phyloP scores from a whole-genome alignment of 805 yeast genomes.

The Wickerhamomyces pijperi region DNA sequence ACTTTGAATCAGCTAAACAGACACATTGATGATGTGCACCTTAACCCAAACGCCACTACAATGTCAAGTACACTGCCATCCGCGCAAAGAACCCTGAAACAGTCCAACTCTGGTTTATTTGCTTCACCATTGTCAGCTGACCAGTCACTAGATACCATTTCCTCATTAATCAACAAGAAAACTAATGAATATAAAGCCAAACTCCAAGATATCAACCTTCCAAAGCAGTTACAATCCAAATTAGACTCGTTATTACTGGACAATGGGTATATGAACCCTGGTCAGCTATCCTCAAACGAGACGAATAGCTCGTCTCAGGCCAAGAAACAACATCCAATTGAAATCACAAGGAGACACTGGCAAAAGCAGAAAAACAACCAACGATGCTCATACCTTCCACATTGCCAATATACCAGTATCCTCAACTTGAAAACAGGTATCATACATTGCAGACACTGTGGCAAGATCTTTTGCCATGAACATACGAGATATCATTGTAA shows the following conservation, averaged over 20 bases:
- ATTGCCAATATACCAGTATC: slow-evolving; percentile 26
- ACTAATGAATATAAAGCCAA: slow-evolving; percentile 28
- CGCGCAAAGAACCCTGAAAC: not conserved
- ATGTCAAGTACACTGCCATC: too few species aligned
- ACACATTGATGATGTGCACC: slow-evolving; percentile 66
- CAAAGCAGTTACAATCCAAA: slow-evolving; percentile 22
- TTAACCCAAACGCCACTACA: slow-evolving; percentile 13
- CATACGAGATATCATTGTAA: slow-evolving; percentile 49
- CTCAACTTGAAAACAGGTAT: slow-evolving; percentile 43
- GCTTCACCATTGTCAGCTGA: slow-evolving; percentile 9
- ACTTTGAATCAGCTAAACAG: slow-evolving; percentile 44
- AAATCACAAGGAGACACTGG: slow-evolving; percentile 47
- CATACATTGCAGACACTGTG: slow-evolving; percentile 71
- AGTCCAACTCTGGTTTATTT: slow-evolving; percentile 1
- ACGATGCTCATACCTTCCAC: slow-evolving; percentile 23
- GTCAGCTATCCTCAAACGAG: not conserved
- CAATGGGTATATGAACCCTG: not conserved
- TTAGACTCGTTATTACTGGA: not conserved
- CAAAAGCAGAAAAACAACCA: slow-evolving; percentile 33
- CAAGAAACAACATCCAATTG: slow-evolving; percentile 26
- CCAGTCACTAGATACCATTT: slow-evolving; percentile 21
- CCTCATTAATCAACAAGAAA: slow-evolving; percentile 30
- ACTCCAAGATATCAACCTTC: slow-evolving; percentile 21
- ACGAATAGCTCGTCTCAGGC: slow-evolving; percentile 35
- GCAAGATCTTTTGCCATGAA: slow-evolving; percentile 51